Conservation (phyloP, 306 rosid genomes). For the Nissolia schottii region DNA sequence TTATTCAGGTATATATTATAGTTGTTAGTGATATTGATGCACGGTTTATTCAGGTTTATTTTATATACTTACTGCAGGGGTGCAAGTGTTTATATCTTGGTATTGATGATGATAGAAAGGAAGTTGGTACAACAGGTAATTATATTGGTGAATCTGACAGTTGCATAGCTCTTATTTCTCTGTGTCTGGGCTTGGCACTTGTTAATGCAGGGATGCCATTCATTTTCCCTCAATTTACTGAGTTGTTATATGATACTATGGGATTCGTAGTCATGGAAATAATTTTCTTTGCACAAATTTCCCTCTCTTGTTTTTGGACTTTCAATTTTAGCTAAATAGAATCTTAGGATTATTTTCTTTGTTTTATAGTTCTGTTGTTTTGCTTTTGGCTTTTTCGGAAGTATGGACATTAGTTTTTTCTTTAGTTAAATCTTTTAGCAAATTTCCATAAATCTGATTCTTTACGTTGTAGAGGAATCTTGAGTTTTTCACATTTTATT, state of each 20-base stretch:
- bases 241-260: not conserved
- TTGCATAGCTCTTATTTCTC: not conserved
- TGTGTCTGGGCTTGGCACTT: not conserved
- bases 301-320: not conserved
- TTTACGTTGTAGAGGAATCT: not conserved
- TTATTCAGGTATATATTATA: constrained; percentile 17
- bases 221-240: not conserved
- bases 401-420: not conserved
- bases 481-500: not conserved
- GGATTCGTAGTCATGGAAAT: not conserved
- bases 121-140: constrained; percentile 86
- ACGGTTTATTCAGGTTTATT: constrained; percentile 23
- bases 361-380: not conserved
- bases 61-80: constrained; percentile 49
- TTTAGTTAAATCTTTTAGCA: not conserved
- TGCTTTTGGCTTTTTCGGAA: not conserved
- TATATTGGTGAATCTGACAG: constrained; percentile 3
- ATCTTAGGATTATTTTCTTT: not conserved
- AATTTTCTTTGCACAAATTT: not conserved
- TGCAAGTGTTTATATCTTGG: constrained; percentile 84
- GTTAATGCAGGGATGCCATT: constrained; percentile 11
- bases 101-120: constrained; percentile 74
- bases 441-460: not conserved
- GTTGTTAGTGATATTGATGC: constrained; percentile 31
- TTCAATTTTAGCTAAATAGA: constrained; percentile 15